These are phyloP conservation scores for Pseudogymnoascus sp. DNA, from an alignment of 2,329 filamentous ascomycete genomes.

Conservation along the genomic window DNA sequence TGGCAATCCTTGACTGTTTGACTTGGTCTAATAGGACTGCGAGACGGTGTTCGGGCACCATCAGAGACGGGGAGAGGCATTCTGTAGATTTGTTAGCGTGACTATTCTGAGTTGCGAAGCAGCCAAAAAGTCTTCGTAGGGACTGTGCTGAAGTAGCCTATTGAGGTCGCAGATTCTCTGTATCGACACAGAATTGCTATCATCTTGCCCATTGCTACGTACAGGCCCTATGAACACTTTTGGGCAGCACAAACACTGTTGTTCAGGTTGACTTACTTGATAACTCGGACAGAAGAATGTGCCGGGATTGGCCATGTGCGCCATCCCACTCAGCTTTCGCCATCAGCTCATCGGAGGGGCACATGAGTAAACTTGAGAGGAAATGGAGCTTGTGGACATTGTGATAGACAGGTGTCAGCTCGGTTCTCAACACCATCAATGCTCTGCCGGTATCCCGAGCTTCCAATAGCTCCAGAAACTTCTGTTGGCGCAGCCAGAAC, in stretches of 20 bases:
- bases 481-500: slow-evolving; percentile 86
- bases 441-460: slow-evolving; percentile 64
- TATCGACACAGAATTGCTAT: not conserved
- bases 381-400: slow-evolving; percentile 72
- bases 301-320: slow-evolving; percentile 65
- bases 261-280: slow-evolving; percentile 56
- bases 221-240: not conserved
- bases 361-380: slow-evolving; percentile 86
- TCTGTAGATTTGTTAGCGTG: slow-evolving; percentile 39
- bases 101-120: not conserved
- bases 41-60: slow-evolving; percentile 89
- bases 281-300: slow-evolving; percentile 67
- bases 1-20: slow-evolving; percentile 73
- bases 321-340: slow-evolving; percentile 78
- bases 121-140: not conserved
- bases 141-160: not conserved
- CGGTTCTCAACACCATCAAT: slow-evolving; percentile 73
- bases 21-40: slow-evolving; percentile 74
- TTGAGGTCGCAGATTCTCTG: not conserved
- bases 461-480: slow-evolving; percentile 87
- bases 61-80: slow-evolving; percentile 90
- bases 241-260: not conserved
- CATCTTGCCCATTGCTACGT: not conserved
- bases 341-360: slow-evolving; percentile 69
- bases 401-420: slow-evolving; percentile 78